Percentiles rank a stretch among this genome's conserved stretches.
phyloP scores from a whole-genome alignment of 1,284 basidiomycete genomes.

The Boletus mariae region DNA sequence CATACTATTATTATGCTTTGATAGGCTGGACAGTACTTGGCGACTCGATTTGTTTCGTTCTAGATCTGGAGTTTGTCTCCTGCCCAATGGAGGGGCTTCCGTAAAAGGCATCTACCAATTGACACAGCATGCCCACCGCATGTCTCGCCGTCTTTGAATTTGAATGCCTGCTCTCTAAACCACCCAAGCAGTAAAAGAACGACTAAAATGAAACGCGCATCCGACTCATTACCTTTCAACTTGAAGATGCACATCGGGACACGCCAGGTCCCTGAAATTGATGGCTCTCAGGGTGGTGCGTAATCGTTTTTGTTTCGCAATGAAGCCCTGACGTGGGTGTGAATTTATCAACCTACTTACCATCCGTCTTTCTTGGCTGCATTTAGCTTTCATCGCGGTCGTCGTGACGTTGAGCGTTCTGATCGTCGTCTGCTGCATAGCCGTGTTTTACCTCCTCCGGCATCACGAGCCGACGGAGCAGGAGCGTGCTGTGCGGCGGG shows the following conservation, averaged over 20 bases:
- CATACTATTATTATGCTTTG: not conserved
- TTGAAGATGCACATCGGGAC: constrained; percentile 7
- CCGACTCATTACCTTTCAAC: not conserved
- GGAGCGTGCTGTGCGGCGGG: constrained; percentile 24
- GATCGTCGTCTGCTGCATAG: constrained; percentile 41
- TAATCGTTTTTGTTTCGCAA: not conserved
- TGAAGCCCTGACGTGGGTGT: not conserved
- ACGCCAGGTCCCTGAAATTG: constrained; percentile 41
- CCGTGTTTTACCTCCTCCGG: constrained; percentile 43
- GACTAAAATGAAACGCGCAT: constrained; percentile 1
- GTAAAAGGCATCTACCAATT: constrained; percentile 14
- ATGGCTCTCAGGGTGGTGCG: constrained; percentile 45
- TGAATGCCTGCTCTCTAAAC: not conserved
- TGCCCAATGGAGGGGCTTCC: not conserved
- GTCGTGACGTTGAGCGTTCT: constrained; percentile 43
- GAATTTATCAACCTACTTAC: too few relatives aligned
- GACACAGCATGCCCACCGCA: constrained; percentile 9
- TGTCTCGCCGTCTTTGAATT: not conserved
- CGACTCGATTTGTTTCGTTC: not conserved
- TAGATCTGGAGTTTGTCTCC: too few relatives aligned
- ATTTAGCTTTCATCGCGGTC: constrained; percentile 46
- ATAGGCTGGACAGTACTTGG: not conserved
- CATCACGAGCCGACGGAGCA: constrained; percentile 35
- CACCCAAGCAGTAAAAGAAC: not conserved
- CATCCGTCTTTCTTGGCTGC: too few relatives aligned